Base-by-base conservation (phyloP, 179 eudicot genomes). In the Monotropa hypopitys region DNA sequence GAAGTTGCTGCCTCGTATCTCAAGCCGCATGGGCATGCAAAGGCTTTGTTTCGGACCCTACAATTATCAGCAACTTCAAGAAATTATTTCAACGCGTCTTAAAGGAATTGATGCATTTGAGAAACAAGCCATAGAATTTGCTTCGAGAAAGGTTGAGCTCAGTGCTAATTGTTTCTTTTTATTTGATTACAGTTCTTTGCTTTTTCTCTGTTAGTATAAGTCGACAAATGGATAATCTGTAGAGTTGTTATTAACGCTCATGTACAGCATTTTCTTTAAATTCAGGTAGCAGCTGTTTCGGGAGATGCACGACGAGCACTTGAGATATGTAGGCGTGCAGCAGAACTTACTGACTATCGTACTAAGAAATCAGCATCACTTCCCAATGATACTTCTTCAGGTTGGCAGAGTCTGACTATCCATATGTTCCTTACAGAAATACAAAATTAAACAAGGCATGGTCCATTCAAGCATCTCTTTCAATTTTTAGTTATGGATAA, bases 301-400 rank as follows among this genome's bases (percentile, higher is more conserved):
- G 99, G 99, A 82, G 99, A 95, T 88, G 99, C 98, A 77, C 96
- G 96, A 49, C 87, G 99, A 83, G 99, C 98, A 47, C 81, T 95
- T 67, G 99, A 95, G 88, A 95, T 95, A 75, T 95, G 99, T 77
- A 89, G 98, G 73, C 96, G 99, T 80, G 99, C 97, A 57, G 99
- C 98, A 65, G 99, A 95, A 85, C 84, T 95, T 75, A 86, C 94
- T 76, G 99, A 95, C 80, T 90, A 87, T 79, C 90, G 87, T 69
- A 76, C 86, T 67, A 93, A 91, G 86, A 85, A 78, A 74, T 84
- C 79, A 62, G 75, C 79, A 83, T 70, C 87, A 20, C 46, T 71
- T 62, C 79, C 86, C 46, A 77, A 77, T 73, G 71, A 84, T 78
- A 82, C 76, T 72, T 80, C 91, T 46, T 62, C 83, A 72, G 97